These are phyloP conservation scores for Hypoxylon trugodes DNA, from an alignment of 495 filamentous ascomycete species.

Conservation along the genomic window DNA sequence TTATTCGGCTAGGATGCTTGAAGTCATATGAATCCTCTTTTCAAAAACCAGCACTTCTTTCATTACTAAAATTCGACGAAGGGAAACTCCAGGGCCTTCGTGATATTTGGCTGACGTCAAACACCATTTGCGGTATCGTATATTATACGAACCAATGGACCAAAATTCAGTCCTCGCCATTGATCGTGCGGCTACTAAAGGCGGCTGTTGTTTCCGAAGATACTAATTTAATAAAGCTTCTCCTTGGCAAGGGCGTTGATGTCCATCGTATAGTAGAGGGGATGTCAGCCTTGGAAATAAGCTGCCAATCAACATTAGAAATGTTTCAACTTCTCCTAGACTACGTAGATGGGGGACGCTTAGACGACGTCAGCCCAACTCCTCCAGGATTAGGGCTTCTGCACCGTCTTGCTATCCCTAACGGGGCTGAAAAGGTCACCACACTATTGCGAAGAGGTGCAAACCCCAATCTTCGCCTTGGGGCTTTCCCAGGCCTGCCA, in stretches of 20 bases:
- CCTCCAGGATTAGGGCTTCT: not conserved
- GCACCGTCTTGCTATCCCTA: not conserved
- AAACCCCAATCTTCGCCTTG: not conserved
- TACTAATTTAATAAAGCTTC: not conserved
- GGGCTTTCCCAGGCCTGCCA: not conserved
- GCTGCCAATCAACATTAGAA: slow-evolving; percentile 3
- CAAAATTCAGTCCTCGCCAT: not conserved
- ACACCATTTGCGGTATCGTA: not conserved
- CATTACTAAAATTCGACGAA: not conserved
- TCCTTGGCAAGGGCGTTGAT: not conserved
- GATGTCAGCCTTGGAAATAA: too few species aligned
- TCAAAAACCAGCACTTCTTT: not conserved
- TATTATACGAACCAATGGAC: not conserved
- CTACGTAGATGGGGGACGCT: not conserved
- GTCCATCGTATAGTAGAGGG: not conserved
- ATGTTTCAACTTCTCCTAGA: slow-evolving; percentile 1
- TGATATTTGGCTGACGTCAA: not conserved
- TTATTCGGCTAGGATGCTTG: slow-evolving; percentile 1
- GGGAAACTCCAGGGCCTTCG: not conserved
- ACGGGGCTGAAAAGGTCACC: not conserved
- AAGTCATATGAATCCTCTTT: not conserved
- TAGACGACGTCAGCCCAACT: not conserved
- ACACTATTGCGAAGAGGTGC: not conserved
- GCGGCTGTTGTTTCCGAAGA: not conserved
- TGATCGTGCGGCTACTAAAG: not conserved